phyloP scores from a whole-genome alignment of 2,329 filamentous ascomycete genomes.

The Pyricularia sp. region DNA sequence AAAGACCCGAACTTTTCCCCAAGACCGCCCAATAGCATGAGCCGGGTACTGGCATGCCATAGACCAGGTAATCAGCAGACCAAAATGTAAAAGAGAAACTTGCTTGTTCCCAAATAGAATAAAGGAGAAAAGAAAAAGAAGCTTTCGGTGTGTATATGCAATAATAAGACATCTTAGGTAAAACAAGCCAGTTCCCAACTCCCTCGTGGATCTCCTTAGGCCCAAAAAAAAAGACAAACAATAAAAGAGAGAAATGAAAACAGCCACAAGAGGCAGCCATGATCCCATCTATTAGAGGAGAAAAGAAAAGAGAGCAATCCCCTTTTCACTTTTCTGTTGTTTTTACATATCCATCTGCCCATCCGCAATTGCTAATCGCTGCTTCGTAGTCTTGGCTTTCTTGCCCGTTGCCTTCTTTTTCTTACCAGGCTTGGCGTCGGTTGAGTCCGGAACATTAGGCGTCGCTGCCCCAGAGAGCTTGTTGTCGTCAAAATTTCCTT shows the following conservation, averaged over 20 bases:
- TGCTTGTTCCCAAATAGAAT: neutral
- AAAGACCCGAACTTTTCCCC: neutral
- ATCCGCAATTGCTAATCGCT: conserved; percentile 55
- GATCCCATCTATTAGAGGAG: neutral
- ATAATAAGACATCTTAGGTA: neutral
- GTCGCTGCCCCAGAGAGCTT: conserved; percentile 81
- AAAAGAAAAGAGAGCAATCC: neutral
- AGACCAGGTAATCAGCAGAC: neutral
- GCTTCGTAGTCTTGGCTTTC: conserved; percentile 56
- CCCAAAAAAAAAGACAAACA: neutral
- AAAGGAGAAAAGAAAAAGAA: neutral
- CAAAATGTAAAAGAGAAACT: neutral
- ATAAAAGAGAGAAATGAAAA: neutral
- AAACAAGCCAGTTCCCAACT: neutral
- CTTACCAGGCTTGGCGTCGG: conserved; percentile 37
- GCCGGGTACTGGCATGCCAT: neutral
- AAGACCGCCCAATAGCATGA: neutral
- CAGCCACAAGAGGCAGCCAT: neutral
- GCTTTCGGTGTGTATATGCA: neutral
- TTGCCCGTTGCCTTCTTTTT: conserved; percentile 40
- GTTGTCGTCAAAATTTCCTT: conserved; percentile 83
- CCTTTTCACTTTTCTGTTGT: neutral
- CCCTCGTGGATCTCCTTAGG: neutral
- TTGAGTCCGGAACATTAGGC: conserved; percentile 38
- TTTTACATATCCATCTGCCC: conserved; percentile 30